Base-by-base conservation (phyloP, 352 stramenopile genomes). In the Pythium guiyangense region DNA sequence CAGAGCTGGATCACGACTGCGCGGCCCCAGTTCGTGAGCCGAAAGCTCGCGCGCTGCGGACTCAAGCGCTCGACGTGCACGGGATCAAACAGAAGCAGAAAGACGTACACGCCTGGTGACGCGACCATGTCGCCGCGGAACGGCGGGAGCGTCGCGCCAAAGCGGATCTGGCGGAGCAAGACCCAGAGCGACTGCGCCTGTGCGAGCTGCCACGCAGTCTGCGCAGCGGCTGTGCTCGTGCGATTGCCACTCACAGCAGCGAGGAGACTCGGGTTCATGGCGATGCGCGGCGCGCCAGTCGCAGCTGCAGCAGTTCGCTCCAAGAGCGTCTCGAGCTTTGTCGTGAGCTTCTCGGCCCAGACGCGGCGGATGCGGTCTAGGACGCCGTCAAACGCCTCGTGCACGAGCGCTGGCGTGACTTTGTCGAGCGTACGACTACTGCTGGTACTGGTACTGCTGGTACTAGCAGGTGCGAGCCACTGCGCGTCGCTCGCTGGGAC, bases 41-140 rank as follows among this genome's bases (percentile, higher is more conserved):
- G 68, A 39, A 83, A 82, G 2, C 39, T 69, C 3, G 62, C 74
- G 6, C 31, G 52, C 26, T 80, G 57, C 29, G 67, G 63, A n/a
- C 46, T 57, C 15, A 46, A 40, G 14, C 48, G 64, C 3, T 53
- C 46, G 17, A 74, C 66, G 4, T 52, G 51, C 6, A 71, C 49
- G 26, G 81, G 57, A 40, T 85, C 70, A 66, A 86, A 89, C 59
- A 85, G 68, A 3, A 73, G 53, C 3, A 72, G 49, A 58, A 89
- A 77, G 18, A 89, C 43, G 56, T 84, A 81, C 37, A 82, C 66
- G 1, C 62, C 70, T 20, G 78, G 68, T 44, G 29, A 58, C 62
- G 29, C 70, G 37, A 4, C 49, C 54, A 34, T 66, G 58, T 54
- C 54, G 52, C 59, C 52, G 71, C 55, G 9, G 55, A 59, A 45